Conservation (phyloP, 2,329 filamentous ascomycete species). For the Colletotrichum plurivorum region DNA sequence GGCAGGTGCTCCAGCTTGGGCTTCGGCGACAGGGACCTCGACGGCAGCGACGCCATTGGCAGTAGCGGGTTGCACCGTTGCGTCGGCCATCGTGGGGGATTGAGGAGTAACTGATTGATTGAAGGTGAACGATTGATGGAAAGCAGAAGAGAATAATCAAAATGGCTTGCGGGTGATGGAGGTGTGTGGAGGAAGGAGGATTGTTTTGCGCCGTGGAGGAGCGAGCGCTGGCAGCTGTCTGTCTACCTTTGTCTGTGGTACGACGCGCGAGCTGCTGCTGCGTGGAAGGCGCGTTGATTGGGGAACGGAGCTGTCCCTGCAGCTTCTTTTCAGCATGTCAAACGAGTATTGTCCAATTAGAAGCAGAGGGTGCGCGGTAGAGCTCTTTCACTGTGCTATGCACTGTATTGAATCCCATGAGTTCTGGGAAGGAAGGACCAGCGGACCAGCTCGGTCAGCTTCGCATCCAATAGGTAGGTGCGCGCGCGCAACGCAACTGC, state of each 20-base stretch:
- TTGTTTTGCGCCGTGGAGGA: slow-evolving; percentile 12
- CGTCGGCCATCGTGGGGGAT: slow-evolving; percentile 47
- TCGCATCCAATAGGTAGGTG: no score
- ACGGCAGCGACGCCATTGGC: slow-evolving; percentile 37
- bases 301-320: slow-evolving; percentile 40
- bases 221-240: slow-evolving; percentile 12
- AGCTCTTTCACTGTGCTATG: slow-evolving; percentile 12
- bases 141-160: not conserved
- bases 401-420: slow-evolving; percentile 35
- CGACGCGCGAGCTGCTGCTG: slow-evolving; percentile 36
- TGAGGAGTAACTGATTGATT: not conserved
- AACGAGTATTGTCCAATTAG: slow-evolving; percentile 25
- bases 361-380: slow-evolving; percentile 3
- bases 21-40: slow-evolving; percentile 26
- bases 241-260: slow-evolving; percentile 26
- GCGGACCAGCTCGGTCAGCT: not conserved
- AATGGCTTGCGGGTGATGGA: slow-evolving; percentile 4
- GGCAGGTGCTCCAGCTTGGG: slow-evolving; percentile 33
- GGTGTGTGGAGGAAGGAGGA: slow-evolving; percentile 6
- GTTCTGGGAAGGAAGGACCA: slow-evolving; percentile 11
- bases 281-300: slow-evolving; percentile 41
- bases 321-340: slow-evolving; percentile 32
- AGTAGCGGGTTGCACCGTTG: slow-evolving; percentile 46
- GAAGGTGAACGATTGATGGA: slow-evolving; percentile 3
- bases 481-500: no score